Percentiles rank a stretch among this genome's conserved stretches.
phyloP scores from a whole-genome alignment of 768 basidiomycete species.

The Pleurotus platypus region DNA sequence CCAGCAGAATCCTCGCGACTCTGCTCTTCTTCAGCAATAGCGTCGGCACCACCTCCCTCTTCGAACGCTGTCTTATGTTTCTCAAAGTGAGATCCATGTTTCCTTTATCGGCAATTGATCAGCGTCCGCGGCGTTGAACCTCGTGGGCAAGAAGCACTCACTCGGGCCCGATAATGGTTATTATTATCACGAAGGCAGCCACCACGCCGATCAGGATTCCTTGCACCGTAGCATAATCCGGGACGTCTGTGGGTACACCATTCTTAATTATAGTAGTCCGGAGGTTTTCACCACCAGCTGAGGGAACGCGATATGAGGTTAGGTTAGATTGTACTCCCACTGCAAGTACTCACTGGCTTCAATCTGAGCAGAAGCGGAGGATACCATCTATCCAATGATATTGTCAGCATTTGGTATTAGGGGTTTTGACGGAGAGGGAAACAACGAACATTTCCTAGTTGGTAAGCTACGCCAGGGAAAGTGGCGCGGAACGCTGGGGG shows the following conservation, averaged over 20 bases:
- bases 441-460: constrained; percentile 64
- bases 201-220: constrained; percentile 87
- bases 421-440: not conserved
- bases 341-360: constrained; percentile 53
- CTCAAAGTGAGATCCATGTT: constrained; percentile 83
- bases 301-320: not conserved
- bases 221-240: constrained; percentile 73
- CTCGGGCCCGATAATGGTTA: constrained; percentile 78
- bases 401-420: not conserved
- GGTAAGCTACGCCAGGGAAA: constrained; percentile 84
- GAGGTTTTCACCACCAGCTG: constrained; percentile 61
- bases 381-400: constrained; percentile 43
- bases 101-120: constrained; percentile 29
- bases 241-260: constrained; percentile 39
- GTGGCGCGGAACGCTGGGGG: constrained; percentile 88
- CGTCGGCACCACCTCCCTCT: constrained; percentile 59
- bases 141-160: constrained; percentile 28
- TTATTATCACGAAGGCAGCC: constrained; percentile 69
- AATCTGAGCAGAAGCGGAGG: constrained; percentile 74
- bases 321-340: not conserved
- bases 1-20: constrained; percentile 1
- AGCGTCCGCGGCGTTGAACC: not conserved
- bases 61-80: constrained; percentile 77
- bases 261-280: constrained; percentile 42
- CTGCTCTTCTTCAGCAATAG: constrained; percentile 23